Evolutionary conservation across 1,284 basidiomycete genomes (phyloP).

Genomic region (Apiotrichum sp.): DNA sequence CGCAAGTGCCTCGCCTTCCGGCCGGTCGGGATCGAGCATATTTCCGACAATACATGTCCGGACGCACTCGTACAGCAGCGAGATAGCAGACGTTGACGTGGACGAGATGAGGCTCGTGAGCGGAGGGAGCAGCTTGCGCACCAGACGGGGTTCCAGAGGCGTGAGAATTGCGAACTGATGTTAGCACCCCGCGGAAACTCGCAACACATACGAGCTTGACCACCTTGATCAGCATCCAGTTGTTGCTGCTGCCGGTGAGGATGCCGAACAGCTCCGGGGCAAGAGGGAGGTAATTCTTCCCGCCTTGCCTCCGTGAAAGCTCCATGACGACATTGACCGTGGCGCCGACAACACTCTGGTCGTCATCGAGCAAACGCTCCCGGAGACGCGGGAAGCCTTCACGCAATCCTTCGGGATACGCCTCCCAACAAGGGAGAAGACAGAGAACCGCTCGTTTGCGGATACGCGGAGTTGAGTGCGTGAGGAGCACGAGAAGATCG

Average conservation of each 20-base stretch:
- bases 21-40: slow-evolving; percentile 73
- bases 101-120: slow-evolving; percentile 92
- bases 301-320: slow-evolving; percentile 66
- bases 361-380: slow-evolving; percentile 80
- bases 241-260: slow-evolving; percentile 91
- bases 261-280: slow-evolving; percentile 92
- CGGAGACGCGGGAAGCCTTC: slow-evolving; percentile 65
- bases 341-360: slow-evolving; percentile 83
- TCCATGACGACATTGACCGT: slow-evolving; percentile 94
- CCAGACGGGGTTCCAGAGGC: slow-evolving; percentile 85
- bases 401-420: slow-evolving; percentile 68
- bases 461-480: slow-evolving; percentile 80
- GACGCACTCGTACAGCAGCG: slow-evolving; percentile 94
- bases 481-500: slow-evolving; percentile 81
- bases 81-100: slow-evolving; percentile 74
- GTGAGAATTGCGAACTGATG: slow-evolving; percentile 80
- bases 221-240: slow-evolving; percentile 99
- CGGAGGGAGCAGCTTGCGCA: slow-evolving; percentile 87
- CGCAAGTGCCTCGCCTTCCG: slow-evolving; percentile 70
- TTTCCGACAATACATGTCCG: slow-evolving; percentile 96
- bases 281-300: slow-evolving; percentile 69
- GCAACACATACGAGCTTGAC: slow-evolving; percentile 71
- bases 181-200: neutral
- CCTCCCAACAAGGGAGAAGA: slow-evolving; percentile 68
- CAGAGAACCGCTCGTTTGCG: slow-evolving; percentile 83